Evolutionary conservation across 257 asterid genomes (phyloP), one percentile per base, ranked within the genome.

Genomic region (Leptodermis oblonga): DNA sequence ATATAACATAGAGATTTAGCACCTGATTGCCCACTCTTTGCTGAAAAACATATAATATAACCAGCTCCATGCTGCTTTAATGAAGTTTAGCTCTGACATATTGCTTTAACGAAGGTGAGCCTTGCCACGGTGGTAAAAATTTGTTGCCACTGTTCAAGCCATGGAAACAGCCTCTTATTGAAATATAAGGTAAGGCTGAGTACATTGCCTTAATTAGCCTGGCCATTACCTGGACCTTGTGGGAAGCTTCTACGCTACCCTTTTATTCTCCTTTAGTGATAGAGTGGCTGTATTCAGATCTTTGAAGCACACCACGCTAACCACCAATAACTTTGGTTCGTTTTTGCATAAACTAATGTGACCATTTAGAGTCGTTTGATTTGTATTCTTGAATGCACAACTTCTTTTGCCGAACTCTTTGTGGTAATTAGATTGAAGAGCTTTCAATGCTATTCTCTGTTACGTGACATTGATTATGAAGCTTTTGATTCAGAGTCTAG

Each of bases 401-500:
- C 45, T 36, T 37, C 4, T 25, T 26, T 69, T 33, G 34, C 41
- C 25, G 28, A 37, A 25, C 11, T 51, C 39, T 7, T 25, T 26
- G 28, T 15, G 31, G 2, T 30, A n/a, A 18, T 65, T 56, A 39
- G 22, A 22, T 28, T 37, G 33, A 20, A 7, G 12, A 69, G 4
- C 36, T 70, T 41, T 48, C 52, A 56, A 52, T 26, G 65, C 0
- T 12, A 34, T 68, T n/a, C 23, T 33, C 42, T 15, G 30, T 67
- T 67, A 62, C 70, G 31, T 56, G 70, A 74, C 70, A 49, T 62
- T 74, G 43, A 48, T 51, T 62, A 26, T 36, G 67, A 52, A 76
- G 70, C 49, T 67, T 52, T 76, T 76, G 49, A 58, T 77, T 20
- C 68, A 94, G 99, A 85, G 72, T 71, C 91, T 49, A 83, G 59